A percentile compares a stretch with the other conserved stretches of the same genome.
phyloP scores from a whole-genome alignment of 2,329 filamentous ascomycete species.

The Sarocladium kiliense region DNA sequence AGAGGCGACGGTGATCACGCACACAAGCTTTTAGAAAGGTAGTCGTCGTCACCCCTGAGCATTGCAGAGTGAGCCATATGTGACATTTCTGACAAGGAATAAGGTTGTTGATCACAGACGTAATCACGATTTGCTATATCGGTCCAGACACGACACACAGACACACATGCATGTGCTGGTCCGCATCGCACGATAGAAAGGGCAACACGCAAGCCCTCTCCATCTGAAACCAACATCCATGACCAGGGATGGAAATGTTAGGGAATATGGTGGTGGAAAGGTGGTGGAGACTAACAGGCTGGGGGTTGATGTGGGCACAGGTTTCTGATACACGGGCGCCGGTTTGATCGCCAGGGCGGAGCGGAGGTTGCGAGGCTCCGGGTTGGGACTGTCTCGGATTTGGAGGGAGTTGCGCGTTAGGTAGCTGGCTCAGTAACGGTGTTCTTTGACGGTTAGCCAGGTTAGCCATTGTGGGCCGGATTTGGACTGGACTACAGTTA shows the following conservation, averaged over 20 bases:
- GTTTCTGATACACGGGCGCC: constrained; percentile 4
- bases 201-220: constrained; percentile 1
- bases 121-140: constrained; percentile 1
- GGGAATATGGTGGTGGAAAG: not conserved
- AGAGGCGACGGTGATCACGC: not conserved
- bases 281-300: not conserved
- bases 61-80: too few relatives aligned
- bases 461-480: too few relatives aligned
- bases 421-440: too few relatives aligned
- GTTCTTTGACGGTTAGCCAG: too few relatives aligned
- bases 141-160: not conserved
- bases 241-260: not conserved
- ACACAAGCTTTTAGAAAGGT: too few relatives aligned
- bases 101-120: not conserved
- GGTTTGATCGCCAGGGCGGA: constrained; percentile 6
- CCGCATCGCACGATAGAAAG: not conserved
- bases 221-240: not conserved
- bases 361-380: not conserved
- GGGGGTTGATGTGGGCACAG: not conserved
- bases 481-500: too few relatives aligned
- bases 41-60: too few relatives aligned
- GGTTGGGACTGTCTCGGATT: not conserved
- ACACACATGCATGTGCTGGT: not conserved
- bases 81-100: not conserved
- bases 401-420: too few relatives aligned